phyloP scores from a whole-genome alignment of 352 stramenopile species.

The Phytophthora cactorum region DNA sequence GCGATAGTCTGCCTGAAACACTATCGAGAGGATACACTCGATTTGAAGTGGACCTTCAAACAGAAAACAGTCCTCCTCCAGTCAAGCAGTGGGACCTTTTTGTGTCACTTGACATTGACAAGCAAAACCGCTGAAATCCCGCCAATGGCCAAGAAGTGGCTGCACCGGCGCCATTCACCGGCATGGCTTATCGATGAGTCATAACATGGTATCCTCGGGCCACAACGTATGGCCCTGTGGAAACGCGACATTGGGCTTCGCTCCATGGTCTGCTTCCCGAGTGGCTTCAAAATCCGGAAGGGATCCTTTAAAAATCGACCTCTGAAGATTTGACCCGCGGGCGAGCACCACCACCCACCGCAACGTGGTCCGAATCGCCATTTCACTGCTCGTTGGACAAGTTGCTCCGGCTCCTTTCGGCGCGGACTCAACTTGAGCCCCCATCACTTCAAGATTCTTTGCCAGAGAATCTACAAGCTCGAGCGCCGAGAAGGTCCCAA shows the following conservation, averaged over 20 bases:
- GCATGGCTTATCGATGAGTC: conserved; percentile 12
- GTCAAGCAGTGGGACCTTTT: conserved; percentile 33
- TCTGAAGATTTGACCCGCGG: conserved; percentile 20
- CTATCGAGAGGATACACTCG: conserved; percentile 32
- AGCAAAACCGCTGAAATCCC: conserved; percentile 18
- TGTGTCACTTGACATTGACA: conserved; percentile 11
- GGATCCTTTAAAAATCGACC: conserved; percentile 14
- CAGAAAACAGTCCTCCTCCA: conserved; percentile 32
- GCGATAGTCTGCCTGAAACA: conserved; percentile 17
- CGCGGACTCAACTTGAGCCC: conserved; percentile 2
- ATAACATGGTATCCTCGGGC: conserved; percentile 13
- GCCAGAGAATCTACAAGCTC: background rate
- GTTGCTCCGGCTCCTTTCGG: conserved; percentile 23
- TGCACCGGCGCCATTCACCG: conserved; percentile 8
- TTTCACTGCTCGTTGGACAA: conserved; percentile 4
- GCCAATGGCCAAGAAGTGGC: background rate
- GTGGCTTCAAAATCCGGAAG: conserved; percentile 17
- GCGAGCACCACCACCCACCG: conserved; percentile 3
- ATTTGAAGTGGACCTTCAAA: conserved; percentile 32
- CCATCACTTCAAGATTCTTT: conserved; percentile 10
- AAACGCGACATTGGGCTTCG: conserved; percentile 30
- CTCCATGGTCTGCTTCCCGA: conserved; percentile 25
- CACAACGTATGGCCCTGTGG: conserved; percentile 18
- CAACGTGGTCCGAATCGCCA: conserved; percentile 13
- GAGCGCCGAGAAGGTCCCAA: conserved; percentile 5